Conservation (phyloP, 371 early-diverging fungal genomes). For the Saksenaea vasiformis region DNA sequence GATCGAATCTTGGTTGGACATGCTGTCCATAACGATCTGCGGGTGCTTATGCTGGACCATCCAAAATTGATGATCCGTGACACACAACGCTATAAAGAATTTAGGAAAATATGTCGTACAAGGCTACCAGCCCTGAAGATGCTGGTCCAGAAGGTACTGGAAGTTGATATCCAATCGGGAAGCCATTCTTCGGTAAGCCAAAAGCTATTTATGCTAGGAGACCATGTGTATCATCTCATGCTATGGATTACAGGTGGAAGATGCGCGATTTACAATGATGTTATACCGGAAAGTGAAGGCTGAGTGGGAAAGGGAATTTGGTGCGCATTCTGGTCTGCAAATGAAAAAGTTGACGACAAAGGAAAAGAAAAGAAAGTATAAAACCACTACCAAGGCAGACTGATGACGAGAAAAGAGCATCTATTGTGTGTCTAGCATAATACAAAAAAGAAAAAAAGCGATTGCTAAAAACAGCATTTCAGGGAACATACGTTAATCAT, state of each 20-base stretch:
- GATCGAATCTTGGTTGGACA: conserved; percentile 92
- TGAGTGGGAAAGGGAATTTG: conserved; percentile 78
- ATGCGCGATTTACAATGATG: conserved; percentile 89
- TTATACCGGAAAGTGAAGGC: conserved; percentile 79
- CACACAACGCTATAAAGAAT: conserved; percentile 78
- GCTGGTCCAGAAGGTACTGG: conserved; percentile 75
- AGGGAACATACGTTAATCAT: too few relatives aligned
- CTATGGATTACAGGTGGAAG: conserved; percentile 61
- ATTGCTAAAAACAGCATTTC: too few relatives aligned
- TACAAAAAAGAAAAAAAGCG: too few relatives aligned
- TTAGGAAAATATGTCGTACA: conserved; percentile 68
- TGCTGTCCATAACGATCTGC: conserved; percentile 86
- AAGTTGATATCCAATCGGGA: conserved; percentile 84
- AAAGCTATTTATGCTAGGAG: neutral
- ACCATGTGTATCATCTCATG: neutral
- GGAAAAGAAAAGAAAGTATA: conserved; percentile 9
- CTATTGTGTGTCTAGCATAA: too few relatives aligned
- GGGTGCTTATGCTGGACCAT: conserved; percentile 76
- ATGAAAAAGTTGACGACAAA: conserved; percentile 18
- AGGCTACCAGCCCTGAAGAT: conserved; percentile 74
- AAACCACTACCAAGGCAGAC: neutral
- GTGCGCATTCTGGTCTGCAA: conserved; percentile 25
- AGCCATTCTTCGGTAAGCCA: conserved; percentile 80
- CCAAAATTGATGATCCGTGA: conserved; percentile 81
- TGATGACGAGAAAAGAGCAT: neutral